Base-by-base conservation (phyloP, 306 rosid genomes). In the Pterocarpus santalinus region DNA sequence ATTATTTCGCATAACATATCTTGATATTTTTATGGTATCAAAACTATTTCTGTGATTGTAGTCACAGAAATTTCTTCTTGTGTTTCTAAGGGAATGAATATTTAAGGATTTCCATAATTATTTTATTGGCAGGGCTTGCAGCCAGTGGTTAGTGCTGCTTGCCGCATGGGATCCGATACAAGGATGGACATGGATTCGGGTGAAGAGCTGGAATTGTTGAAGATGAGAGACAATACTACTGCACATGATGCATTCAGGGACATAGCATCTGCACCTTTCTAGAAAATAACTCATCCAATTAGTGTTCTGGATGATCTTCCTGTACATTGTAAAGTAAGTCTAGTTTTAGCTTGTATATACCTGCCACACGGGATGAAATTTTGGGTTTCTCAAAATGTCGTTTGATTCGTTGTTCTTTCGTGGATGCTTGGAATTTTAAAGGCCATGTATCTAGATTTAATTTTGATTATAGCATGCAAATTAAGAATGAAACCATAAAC, bases 231-330 rank as follows among this genome's bases (percentile, higher is more conserved):
- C 2, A n/a, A 32, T 12, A 36, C 49, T 47, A 77, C 16, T 10
- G 39, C n/a, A 58, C 12, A 14, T 33, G 43, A 47, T 65, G 36
- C 64, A 22, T 78, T 73, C 9, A 80, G 89, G 53, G 93, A 90
- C 60, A 82, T 86, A 30, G 90, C 77, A 30, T 67, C 97, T 12
- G 97, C 97, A 38, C 97, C 97, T 35, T 90, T 92, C 79, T 92
- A 72, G 65, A 2, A 38, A 39, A 12, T 34, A 0, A 9, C 35
- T 36, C 0, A 36, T 28, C 7, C 8, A 64, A 34, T 49, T 7
- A 49, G 36, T 49, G 69, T 55, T 51, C 12, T 3, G 1, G 3
- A 65, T 65, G 28, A 14, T n/a, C 12, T 7, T 17, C 9, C 17
- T 16, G 6, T 57, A 60, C 3, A 14, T 36, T 34, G 38, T 14